Base-by-base conservation (phyloP, 495 filamentous ascomycete species). In the Annulohypoxylon stygium region DNA sequence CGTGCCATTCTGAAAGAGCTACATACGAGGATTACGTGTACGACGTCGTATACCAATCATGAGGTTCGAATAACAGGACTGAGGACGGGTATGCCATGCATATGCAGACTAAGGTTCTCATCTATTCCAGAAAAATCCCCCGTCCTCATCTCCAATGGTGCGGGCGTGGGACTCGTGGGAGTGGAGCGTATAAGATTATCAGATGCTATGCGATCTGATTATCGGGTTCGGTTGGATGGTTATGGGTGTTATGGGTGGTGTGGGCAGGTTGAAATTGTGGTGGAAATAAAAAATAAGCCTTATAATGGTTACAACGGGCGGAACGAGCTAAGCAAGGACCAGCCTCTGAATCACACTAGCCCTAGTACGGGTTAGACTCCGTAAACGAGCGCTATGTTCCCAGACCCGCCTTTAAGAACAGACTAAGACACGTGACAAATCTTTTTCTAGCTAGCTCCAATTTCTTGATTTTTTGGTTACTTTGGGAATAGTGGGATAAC, bases 11-110 rank as follows among this genome's bases (percentile, higher is more conserved):
- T 34, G 25, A 33, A 37, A 41, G 10, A 23, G 37, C 30, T 45
- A 25, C 20, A 59, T 51, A 26, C 43, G 45, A 33, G 61, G 62
- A 63, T 75, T 64, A 67, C 67, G 62, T 67, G 63, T 70, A 64
- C 72, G 26, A 60, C 66, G 30, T 66, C 47, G 55, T 43, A 67
- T 64, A n/a, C 63, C 50, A 67, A 67, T 59, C 48, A 67, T 25
- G 16, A 9, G n/a, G 20, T 58, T 57, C 25, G 34, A 57, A 50
- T 23, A 23, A 34, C 34, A 61, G 33, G 51, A 23, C 51, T 11
- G n/a, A 30, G 26, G 41, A 65, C 72, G 72, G 72, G 67, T 75
- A 75, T 75, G 67, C 66, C 39, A 70, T 70, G 66, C 41, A 58
- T 61, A 65, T 69, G 66, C 65, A 66, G 20, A 25, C 50, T 54